A percentile compares a stretch with the other conserved stretches of the same genome.
These are phyloP conservation scores for Mycena indigotica DNA, from an alignment of 768 basidiomycete genomes.

Conservation along the genomic window DNA sequence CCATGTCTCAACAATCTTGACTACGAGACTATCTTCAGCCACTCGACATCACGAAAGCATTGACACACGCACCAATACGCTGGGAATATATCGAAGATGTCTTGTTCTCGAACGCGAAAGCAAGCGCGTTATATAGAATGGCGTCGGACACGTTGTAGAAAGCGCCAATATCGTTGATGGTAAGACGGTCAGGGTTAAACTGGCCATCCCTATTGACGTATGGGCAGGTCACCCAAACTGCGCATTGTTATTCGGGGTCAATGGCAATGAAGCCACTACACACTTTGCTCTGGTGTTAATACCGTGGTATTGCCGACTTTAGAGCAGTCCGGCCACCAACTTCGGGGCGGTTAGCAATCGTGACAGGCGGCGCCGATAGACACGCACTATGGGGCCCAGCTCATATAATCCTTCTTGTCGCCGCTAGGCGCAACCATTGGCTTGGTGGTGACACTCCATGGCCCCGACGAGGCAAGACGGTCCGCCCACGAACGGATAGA, in stretches of 20 bases:
- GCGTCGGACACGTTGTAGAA: conserved; percentile 61
- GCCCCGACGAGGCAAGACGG: conserved; percentile 42
- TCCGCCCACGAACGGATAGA: conserved; percentile 53
- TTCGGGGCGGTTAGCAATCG: conserved; percentile 21
- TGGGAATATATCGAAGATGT: conserved; percentile 41
- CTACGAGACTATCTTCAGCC: conserved; percentile 42
- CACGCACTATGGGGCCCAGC: conserved; percentile 71
- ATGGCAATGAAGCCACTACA: conserved; percentile 28
- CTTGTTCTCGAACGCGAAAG: conserved; percentile 38
- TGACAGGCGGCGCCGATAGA: conserved; percentile 48
- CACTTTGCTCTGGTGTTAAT: conserved; percentile 54
- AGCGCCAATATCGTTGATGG: conserved; percentile 55
- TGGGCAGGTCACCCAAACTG: conserved; percentile 60
- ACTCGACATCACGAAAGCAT: conserved; percentile 60
- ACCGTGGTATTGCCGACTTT: conserved; percentile 57
- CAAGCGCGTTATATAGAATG: conserved; percentile 58
- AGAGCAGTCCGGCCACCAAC: conserved; percentile 68
- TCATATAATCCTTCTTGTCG: conserved; percentile 66
- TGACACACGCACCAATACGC: conserved; percentile 20
- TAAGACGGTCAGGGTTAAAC: conserved; percentile 64
- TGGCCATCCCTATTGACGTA: conserved; percentile 61
- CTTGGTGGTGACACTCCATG: conserved; percentile 64
- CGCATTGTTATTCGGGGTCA: conserved; percentile 28
- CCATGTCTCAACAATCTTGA: conserved; percentile 54
- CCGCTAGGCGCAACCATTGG: conserved; percentile 52